phyloP scores from a whole-genome alignment of 1,284 basidiomycete genomes.

The Fomitopsis schrenkii region DNA sequence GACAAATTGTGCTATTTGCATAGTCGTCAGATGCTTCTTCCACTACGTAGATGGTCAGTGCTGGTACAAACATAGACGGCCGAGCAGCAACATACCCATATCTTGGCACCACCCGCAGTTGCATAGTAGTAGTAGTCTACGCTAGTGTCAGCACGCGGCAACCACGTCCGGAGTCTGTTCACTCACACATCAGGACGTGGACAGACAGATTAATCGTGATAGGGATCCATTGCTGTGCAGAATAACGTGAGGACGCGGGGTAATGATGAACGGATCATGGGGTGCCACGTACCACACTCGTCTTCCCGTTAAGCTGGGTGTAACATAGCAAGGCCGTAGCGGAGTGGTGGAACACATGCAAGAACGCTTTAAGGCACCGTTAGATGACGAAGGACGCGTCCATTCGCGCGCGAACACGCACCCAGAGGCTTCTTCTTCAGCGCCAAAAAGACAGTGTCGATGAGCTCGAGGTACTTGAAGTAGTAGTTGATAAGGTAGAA shows the following conservation, averaged over 20 bases:
- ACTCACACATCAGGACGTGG: slow-evolving; percentile 97
- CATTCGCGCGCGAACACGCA: slow-evolving; percentile 31
- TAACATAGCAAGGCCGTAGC: slow-evolving; percentile 97
- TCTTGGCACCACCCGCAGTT: slow-evolving; percentile 90
- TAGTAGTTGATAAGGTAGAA: slow-evolving; percentile 99
- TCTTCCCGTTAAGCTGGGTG: slow-evolving; percentile 89
- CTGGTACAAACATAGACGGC: neutral
- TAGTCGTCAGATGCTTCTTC: slow-evolving; percentile 94
- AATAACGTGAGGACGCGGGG: slow-evolving; percentile 5
- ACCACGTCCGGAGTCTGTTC: neutral
- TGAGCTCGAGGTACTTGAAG: slow-evolving; percentile 91
- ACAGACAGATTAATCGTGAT: slow-evolving; percentile 92
- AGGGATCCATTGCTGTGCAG: slow-evolving; percentile 87
- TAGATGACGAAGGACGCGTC: slow-evolving; percentile 2
- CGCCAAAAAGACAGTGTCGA: slow-evolving; percentile 97
- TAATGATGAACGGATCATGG: slow-evolving; percentile 1
- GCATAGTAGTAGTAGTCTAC: slow-evolving; percentile 97
- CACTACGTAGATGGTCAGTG: slow-evolving; percentile 49
- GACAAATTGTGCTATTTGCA: slow-evolving; percentile 96
- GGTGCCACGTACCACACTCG: slow-evolving; percentile 67
- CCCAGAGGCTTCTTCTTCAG: slow-evolving; percentile 97
- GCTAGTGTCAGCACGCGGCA: neutral
- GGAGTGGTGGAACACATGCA: slow-evolving; percentile 99
- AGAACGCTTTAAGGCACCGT: slow-evolving; percentile 60
- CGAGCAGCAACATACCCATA: slow-evolving; percentile 67